Conservation (phyloP, 1,284 basidiomycete species). For the Mycena citricolor region DNA sequence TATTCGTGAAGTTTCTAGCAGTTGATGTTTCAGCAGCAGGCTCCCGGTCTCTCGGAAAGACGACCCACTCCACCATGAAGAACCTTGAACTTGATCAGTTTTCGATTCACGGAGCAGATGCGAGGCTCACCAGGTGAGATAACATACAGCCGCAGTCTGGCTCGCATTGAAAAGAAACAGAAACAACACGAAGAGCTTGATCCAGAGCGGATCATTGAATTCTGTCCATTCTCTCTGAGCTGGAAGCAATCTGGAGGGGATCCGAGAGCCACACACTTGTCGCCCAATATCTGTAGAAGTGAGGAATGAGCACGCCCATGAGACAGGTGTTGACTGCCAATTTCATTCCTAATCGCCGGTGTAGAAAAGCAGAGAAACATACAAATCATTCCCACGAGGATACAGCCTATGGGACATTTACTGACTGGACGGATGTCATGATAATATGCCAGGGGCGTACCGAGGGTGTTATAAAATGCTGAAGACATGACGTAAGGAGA, state of each 20-base stretch:
- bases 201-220: conserved; percentile 6
- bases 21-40: neutral
- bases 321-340: conserved; percentile 7
- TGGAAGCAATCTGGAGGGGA: too few relatives aligned
- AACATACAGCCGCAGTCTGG: conserved; percentile 2
- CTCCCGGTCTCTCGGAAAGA: too few relatives aligned
- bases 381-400: conserved; percentile 3
- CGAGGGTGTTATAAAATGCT: conserved; percentile 6
- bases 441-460: neutral
- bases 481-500: neutral
- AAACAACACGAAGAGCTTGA: neutral
- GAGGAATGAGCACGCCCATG: conserved; percentile 4
- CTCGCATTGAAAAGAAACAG: conserved; percentile 3
- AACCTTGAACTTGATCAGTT: neutral
- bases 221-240: neutral
- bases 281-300: conserved; percentile 11
- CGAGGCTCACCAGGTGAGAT: conserved; percentile 6
- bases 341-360: too few relatives aligned
- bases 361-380: conserved; percentile 1
- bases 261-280: conserved; percentile 4
- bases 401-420: neutral
- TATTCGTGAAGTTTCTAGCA: neutral
- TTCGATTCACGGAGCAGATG: too few relatives aligned
- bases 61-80: too few relatives aligned
- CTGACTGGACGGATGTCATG: neutral